Conservation (phyloP, 345 rosid species). For the Euphorbia tirucalli region DNA sequence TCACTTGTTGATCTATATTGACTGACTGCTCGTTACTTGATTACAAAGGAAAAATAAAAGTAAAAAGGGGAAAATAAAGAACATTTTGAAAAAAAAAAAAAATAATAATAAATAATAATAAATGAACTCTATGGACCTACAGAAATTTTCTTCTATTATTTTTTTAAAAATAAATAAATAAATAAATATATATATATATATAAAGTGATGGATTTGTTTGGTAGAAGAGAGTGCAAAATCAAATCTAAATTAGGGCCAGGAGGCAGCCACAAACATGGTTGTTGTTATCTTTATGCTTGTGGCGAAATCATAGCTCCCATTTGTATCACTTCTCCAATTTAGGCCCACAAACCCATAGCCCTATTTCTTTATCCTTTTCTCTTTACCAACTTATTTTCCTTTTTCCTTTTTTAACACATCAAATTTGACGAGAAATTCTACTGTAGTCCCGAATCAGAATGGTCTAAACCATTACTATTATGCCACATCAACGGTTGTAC, state of each 20-base stretch:
- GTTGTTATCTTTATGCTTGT: conserved; percentile 25
- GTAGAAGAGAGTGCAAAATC: conserved; percentile 2
- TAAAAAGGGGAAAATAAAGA: not conserved
- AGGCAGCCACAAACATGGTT: conserved; percentile 3
- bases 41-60: not conserved
- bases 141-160: not conserved
- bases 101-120: not conserved
- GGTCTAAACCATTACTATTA: too few species aligned
- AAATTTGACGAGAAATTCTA: too few species aligned
- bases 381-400: conserved; percentile 13
- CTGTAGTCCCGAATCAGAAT: too few species aligned
- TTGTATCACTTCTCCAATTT: conserved; percentile 11
- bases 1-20: not conserved
- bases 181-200: too few species aligned
- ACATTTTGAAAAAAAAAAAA: not conserved
- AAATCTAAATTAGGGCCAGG: not conserved
- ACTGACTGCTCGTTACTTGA: not conserved
- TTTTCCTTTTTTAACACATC: too few species aligned
- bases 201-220: not conserved
- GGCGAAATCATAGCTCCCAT: conserved; percentile 30
- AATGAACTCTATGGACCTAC: not conserved
- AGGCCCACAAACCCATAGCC: conserved; percentile 34
- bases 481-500: too few species aligned
- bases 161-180: too few species aligned
- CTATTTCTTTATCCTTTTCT: conserved; percentile 9